A percentile compares a stretch with the other conserved stretches of the same genome.
These are phyloP conservation scores for Vitis hybrid DNA, from an alignment of 177 flowering plant species.

Conservation along the genomic window DNA sequence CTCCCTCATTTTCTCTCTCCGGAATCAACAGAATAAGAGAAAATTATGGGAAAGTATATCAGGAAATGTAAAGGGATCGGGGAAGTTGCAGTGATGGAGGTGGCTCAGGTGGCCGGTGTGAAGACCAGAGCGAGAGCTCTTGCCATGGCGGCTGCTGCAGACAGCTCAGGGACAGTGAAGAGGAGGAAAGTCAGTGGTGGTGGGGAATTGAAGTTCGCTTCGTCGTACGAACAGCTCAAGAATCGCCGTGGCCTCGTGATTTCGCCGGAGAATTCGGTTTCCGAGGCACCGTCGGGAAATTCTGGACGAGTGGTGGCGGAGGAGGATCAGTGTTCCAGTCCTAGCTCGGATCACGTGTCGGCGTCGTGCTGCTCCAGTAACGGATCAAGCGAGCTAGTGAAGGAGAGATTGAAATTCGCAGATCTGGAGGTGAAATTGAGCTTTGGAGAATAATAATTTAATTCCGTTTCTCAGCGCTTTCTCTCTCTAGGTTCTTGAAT, in stretches of 20 bases:
- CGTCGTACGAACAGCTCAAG: slow-evolving; percentile 17
- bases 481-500: slow-evolving; percentile 6
- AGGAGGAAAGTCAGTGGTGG: slow-evolving; percentile 14
- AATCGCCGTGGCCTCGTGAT: slow-evolving; percentile 8
- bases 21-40: not conserved
- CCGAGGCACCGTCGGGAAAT: slow-evolving; percentile 1
- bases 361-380: slow-evolving; percentile 39
- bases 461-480: not conserved
- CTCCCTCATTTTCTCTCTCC: slow-evolving; percentile 10
- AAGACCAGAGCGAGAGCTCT: slow-evolving; percentile 34
- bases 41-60: slow-evolving; percentile 2
- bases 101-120: slow-evolving; percentile 27
- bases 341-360: slow-evolving; percentile 15
- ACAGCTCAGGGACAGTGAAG: slow-evolving; percentile 6
- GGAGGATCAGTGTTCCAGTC: slow-evolving; percentile 12
- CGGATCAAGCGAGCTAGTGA: slow-evolving; percentile 33
- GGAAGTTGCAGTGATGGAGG: slow-evolving; percentile 20
- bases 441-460: not conserved
- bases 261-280: not conserved
- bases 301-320: not conserved
- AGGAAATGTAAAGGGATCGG: slow-evolving; percentile 14
- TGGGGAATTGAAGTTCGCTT: slow-evolving; percentile 6
- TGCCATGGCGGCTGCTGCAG: slow-evolving; percentile 12
- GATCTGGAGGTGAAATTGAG: slow-evolving; percentile 51
- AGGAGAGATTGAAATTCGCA: slow-evolving; percentile 23